Evolutionary conservation across 2,329 filamentous ascomycete genomes (phyloP), one percentile per base, ranked within the genome.

Genomic region (Pyrenophora graminea): DNA sequence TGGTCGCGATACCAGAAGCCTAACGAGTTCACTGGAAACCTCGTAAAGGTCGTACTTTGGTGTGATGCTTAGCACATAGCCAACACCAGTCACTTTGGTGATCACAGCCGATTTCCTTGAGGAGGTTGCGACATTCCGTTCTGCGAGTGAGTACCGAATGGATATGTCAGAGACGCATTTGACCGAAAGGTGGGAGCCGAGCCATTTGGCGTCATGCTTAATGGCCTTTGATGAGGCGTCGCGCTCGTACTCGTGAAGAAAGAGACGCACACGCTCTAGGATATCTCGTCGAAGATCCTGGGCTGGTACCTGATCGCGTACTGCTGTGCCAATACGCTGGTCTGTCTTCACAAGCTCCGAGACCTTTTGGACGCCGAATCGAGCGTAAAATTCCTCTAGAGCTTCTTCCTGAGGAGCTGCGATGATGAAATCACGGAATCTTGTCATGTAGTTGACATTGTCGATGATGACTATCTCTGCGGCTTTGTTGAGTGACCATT

Each of bases 371-470:
- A 91, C 88, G 1, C 94, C 94, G 3, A 99, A 85, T 6, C 86
- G 82, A 31, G 85, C 74, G 72, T 99, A 99, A 57, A 99, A 93
- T 1, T 82, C 81, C 69, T 99, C 94, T 1, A 99, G 78, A 0
- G 76, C 70, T 56, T 97, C 94, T 67, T 99, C 94, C 70, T 96
- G 90, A 0, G 94, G 95, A 0, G 92, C 91, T 54, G 89, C 91
- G 23, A 96, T 81, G 25, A 99, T 80, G 56, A 85, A 84, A 45
- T 91, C 85, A 67, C 92, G 93, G 79, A 99, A 99, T 1, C 94
- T 79, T 30, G 88, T 87, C 70, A 93, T 96, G 65, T 89, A 66
- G 36, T 66, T 65, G 36, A 75, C 63, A 30, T 73, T 67, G 39
- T 76, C 73, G 38, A 71, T 68, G 32, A 75, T 91, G 63, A 90